Evolutionary conservation across 2,329 filamentous ascomycete genomes (phyloP).

Genomic region (Neurospora crassa): DNA sequence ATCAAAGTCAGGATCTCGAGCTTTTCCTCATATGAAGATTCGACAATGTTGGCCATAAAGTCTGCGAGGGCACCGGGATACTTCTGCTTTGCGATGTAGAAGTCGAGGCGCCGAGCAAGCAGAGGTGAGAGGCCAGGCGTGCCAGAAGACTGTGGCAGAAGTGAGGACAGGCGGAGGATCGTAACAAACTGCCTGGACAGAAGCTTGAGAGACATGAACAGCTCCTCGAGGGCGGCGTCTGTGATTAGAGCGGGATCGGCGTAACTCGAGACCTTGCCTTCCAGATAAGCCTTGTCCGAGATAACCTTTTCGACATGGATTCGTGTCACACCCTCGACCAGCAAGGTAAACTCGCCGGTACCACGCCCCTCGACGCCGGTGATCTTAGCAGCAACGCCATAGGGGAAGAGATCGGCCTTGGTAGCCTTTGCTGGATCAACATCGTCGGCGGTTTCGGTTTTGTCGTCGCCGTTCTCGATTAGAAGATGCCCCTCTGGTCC

Average conservation of each 20-base stretch:
- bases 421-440: conserved; percentile 50
- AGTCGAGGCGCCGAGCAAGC: conserved; percentile 76
- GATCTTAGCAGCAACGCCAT: conserved; percentile 73
- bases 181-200: conserved; percentile 79
- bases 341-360: conserved; percentile 66
- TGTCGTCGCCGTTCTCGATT: conserved; percentile 50
- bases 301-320: conserved; percentile 65
- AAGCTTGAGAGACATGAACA: conserved; percentile 74
- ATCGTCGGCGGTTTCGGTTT: conserved; percentile 37
- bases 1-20: conserved; percentile 75
- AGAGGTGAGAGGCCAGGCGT: conserved; percentile 65
- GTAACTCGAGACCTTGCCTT: conserved; percentile 65
- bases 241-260: conserved; percentile 54
- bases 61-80: conserved; percentile 81
- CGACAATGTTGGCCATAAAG: conserved; percentile 91
- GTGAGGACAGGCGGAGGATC: conserved; percentile 71
- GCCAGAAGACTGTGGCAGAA: conserved; percentile 62
- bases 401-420: conserved; percentile 69
- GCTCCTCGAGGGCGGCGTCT: conserved; percentile 55
- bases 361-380: conserved; percentile 67
- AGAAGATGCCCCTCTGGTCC: conserved; percentile 67
- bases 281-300: conserved; percentile 76
- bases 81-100: conserved; percentile 78
- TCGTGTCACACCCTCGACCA: conserved; percentile 77
- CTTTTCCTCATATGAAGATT: conserved; percentile 84